These are phyloP conservation scores for Suhomyces kilbournensis DNA, from an alignment of 805 yeast species.

Conservation along the genomic window DNA sequence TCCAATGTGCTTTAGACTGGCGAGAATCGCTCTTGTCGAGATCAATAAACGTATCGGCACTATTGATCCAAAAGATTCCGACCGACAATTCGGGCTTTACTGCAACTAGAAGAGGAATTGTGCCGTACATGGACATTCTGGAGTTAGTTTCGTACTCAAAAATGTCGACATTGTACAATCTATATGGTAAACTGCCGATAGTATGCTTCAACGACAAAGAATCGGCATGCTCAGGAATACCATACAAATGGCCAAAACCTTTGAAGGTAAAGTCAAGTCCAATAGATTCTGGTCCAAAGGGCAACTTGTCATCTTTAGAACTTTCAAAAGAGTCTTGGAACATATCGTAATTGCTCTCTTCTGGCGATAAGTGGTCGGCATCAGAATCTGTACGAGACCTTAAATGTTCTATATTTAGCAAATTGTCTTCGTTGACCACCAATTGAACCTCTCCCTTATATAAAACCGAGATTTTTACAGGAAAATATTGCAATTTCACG, in stretches of 20 bases:
- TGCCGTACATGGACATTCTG: constrained; percentile 89
- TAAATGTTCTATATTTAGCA: constrained; percentile 81
- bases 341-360: constrained; percentile 63
- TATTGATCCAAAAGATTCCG: constrained; percentile 88
- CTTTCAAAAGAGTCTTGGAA: constrained; percentile 64
- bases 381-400: constrained; percentile 40
- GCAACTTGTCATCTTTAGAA: constrained; percentile 63
- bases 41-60: constrained; percentile 91
- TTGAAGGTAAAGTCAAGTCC: constrained; percentile 72
- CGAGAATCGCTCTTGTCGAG: constrained; percentile 39
- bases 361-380: constrained; percentile 42
- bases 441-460: constrained; percentile 48
- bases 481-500: constrained; percentile 37
- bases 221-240: constrained; percentile 98
- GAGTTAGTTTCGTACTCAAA: constrained; percentile 88
- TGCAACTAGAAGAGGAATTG: constrained; percentile 85
- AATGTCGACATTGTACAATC: constrained; percentile 89
- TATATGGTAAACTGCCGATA: constrained; percentile 56
- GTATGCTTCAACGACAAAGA: constrained; percentile 74
- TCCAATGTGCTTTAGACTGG: constrained; percentile 74
- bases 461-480: constrained; percentile 50
- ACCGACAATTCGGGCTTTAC: constrained; percentile 54
- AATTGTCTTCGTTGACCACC: constrained; percentile 62
- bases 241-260: constrained; percentile 67
- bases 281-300: constrained; percentile 87